Evolutionary conservation across 164 flowering plant genomes (phyloP).

Genomic region (Tetracentron sinense): DNA sequence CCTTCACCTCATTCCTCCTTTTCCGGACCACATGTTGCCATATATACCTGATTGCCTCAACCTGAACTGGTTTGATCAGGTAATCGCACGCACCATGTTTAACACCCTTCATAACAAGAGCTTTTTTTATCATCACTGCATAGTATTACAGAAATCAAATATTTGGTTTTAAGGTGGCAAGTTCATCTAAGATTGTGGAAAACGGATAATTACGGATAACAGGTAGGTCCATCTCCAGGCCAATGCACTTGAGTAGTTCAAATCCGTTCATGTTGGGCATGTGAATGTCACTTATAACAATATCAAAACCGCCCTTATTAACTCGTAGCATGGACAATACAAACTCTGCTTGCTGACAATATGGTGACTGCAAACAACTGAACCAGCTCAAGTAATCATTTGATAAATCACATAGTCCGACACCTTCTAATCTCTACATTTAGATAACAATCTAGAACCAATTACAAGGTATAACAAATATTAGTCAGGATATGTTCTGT

Average conservation of each 20-base stretch:
- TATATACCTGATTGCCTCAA: constrained; percentile 81
- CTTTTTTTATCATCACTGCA: constrained; percentile 75
- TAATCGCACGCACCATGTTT: constrained; percentile 96
- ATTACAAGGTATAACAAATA: too few species aligned
- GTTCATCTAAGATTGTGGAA: background rate
- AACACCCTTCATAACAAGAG: constrained; percentile 88
- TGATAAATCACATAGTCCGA: background rate
- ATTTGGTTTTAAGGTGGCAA: background rate
- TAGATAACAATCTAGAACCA: too few species aligned
- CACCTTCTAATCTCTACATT: too few species aligned
- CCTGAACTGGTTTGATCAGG: constrained; percentile 82
- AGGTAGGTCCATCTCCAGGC: constrained; percentile 84
- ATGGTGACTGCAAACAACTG: constrained; percentile 53
- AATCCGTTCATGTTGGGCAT: constrained; percentile 98
- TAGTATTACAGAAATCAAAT: background rate
- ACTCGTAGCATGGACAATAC: constrained; percentile 57
- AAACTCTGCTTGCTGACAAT: constrained; percentile 48
- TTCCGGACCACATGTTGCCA: constrained; percentile 97
- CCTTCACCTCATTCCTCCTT: constrained; percentile 68
- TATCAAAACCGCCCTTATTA: constrained; percentile 53
- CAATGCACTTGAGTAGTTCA: constrained; percentile 75
- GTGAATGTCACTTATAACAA: constrained; percentile 85
- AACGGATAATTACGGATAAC: constrained; percentile 60
- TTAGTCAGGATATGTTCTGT: too few species aligned
- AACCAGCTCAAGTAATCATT: constrained; percentile 8